These are phyloP conservation scores for Nakazawaea peltata DNA, from an alignment of 805 yeast species.

Conservation along the genomic window DNA sequence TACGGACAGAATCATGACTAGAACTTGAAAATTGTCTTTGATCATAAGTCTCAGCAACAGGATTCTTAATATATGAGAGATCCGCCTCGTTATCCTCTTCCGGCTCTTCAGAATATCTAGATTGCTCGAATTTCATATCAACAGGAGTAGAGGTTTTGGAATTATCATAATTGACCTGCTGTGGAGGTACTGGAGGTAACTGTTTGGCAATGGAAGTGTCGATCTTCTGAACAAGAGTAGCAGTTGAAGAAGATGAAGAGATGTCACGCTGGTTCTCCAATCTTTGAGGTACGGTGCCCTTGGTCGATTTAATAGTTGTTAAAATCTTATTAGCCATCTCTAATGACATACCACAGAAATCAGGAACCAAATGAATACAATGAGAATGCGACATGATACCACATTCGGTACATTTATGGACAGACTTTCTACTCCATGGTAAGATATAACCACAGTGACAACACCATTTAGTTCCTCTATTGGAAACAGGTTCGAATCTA, in stretches of 20 bases:
- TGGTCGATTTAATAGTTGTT: conserved; percentile 73
- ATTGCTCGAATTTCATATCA: too few relatives aligned
- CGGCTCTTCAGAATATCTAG: too few relatives aligned
- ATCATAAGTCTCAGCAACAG: too few relatives aligned
- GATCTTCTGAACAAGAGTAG: background rate
- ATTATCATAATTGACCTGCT: too few relatives aligned
- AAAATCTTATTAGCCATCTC: conserved; percentile 90
- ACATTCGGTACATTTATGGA: conserved; percentile 88
- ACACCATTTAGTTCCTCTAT: conserved; percentile 98
- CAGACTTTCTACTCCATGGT: conserved; percentile 92
- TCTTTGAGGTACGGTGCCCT: conserved; percentile 18
- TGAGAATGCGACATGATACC: conserved; percentile 90
- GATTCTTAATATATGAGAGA: too few relatives aligned
- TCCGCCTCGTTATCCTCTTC: too few relatives aligned
- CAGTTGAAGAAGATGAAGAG: background rate
- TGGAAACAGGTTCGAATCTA: conserved; percentile 85
- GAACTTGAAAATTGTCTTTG: too few relatives aligned
- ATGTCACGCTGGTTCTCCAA: background rate
- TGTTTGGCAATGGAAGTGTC: too few relatives aligned
- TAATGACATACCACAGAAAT: conserved; percentile 98
- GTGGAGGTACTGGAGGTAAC: conserved; percentile 11
- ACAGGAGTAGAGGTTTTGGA: too few relatives aligned
- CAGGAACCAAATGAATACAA: conserved; percentile 94
- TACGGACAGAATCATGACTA: too few relatives aligned
- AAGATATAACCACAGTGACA: conserved; percentile 97